Conservation (phyloP, 331 rosid species). For the Rosa hybrid region DNA sequence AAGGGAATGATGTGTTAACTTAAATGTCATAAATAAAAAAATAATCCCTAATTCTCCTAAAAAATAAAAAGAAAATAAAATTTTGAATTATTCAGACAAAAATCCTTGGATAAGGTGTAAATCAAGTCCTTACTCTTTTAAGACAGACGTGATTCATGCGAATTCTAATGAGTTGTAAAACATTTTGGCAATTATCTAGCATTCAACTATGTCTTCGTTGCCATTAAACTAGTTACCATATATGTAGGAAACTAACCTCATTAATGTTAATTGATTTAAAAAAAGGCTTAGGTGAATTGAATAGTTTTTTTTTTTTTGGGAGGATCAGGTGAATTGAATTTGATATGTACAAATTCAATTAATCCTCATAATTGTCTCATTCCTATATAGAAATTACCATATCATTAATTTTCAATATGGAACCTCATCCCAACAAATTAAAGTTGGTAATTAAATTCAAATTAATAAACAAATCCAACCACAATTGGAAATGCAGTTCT, state of each 20-base stretch:
- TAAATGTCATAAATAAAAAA: too few relatives aligned
- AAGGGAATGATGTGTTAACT: too few relatives aligned
- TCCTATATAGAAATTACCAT: background rate
- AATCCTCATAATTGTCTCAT: background rate
- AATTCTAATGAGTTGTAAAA: background rate
- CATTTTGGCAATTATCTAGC: background rate
- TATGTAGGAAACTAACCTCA: background rate
- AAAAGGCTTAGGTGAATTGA: background rate
- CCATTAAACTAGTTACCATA: background rate
- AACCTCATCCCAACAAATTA: background rate
- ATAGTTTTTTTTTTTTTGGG: background rate
- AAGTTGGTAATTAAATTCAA: too few relatives aligned
- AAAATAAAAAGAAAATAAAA: too few relatives aligned
- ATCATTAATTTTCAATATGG: background rate
- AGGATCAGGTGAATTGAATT: background rate
- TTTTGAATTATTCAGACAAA: background rate
- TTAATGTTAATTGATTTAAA: too few relatives aligned
- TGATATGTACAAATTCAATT: background rate
- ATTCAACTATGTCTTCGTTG: background rate
- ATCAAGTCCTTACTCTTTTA: background rate
- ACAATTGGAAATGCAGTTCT: background rate
- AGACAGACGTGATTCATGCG: background rate
- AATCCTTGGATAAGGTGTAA: background rate
- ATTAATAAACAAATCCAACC: background rate
- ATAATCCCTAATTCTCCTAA: too few relatives aligned